A percentile compares a stretch with the other conserved stretches of the same genome.
Conservation (phyloP, 2,329 filamentous ascomycete species). For the Drechslera avenae region DNA sequence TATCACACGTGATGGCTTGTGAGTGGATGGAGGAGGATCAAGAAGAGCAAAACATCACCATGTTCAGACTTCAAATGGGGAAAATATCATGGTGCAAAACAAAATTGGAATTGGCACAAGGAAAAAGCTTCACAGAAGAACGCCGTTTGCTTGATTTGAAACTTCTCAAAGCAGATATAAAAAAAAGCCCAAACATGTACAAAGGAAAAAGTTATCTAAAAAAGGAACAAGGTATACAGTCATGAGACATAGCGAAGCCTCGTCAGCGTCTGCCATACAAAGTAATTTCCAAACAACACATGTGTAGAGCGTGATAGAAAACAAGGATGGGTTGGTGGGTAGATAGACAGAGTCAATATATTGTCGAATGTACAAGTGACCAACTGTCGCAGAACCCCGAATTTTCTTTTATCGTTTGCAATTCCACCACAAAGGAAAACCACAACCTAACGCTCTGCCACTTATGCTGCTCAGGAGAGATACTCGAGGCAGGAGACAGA, state of each 20-base stretch:
- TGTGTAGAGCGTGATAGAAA: neutral
- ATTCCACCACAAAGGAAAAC: constrained; percentile 25
- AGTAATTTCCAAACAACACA: neutral
- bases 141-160: neutral
- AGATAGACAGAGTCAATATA: constrained; percentile 25
- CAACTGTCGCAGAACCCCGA: constrained; percentile 9
- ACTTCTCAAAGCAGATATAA: no score
- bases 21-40: no score
- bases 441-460: constrained; percentile 20
- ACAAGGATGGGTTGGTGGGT: neutral
- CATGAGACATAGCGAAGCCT: no score
- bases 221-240: neutral
- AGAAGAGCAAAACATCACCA: no score
- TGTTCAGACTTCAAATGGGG: no score
- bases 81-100: no score
- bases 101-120: no score
- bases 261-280: neutral
- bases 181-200: no score
- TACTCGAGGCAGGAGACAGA: constrained; percentile 25
- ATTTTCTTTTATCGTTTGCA: constrained; percentile 6
- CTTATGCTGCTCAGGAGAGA: constrained; percentile 25
- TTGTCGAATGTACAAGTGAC: constrained; percentile 27
- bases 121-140: neutral
- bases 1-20: no score
- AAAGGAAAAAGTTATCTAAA: neutral